These are phyloP conservation scores for Hortiboletus campestris DNA, from an alignment of 768 basidiomycete species.

Conservation along the genomic window DNA sequence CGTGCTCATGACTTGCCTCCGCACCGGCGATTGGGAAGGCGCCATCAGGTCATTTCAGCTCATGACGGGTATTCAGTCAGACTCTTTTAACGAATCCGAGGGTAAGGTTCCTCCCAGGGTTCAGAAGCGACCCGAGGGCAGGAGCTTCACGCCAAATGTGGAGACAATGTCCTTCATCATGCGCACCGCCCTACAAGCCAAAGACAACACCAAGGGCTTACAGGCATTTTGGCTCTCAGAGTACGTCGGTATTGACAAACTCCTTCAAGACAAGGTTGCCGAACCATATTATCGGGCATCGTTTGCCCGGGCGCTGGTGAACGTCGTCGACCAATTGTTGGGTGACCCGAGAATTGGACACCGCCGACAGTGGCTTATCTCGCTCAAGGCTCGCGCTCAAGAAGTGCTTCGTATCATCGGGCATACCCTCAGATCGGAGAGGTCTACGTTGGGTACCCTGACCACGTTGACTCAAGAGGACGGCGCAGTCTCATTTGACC, in stretches of 20 bases:
- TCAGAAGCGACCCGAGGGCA: constrained; percentile 42
- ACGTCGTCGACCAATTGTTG: constrained; percentile 38
- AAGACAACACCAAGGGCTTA: constrained; percentile 49
- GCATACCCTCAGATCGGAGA: constrained; percentile 17
- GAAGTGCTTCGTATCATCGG: constrained; percentile 13
- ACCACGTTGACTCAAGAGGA: constrained; percentile 27
- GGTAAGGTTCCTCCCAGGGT: constrained; percentile 39
- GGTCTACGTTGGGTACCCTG: constrained; percentile 26
- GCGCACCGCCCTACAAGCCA: constrained; percentile 54
- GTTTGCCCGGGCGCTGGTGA: constrained; percentile 45
- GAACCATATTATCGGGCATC: constrained; percentile 44
- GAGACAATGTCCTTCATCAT: constrained; percentile 57
- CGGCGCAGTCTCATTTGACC: constrained; percentile 28
- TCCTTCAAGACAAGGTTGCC: constrained; percentile 30
- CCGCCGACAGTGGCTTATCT: constrained; percentile 19
- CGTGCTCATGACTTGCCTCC: constrained; percentile 64
- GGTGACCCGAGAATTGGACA: constrained; percentile 17
- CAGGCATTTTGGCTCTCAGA: constrained; percentile 61
- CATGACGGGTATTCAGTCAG: constrained; percentile 65
- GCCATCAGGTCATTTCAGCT: constrained; percentile 60
- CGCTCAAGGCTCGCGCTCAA: constrained; percentile 20
- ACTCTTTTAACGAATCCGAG: constrained; percentile 43
- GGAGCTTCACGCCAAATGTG: constrained; percentile 46
- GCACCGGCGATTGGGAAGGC: constrained; percentile 58
- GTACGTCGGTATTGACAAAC: constrained; percentile 40